Percentiles rank a stretch among this genome's conserved stretches.
Conservation (phyloP, 1,284 basidiomycete genomes). For the Moesziomyces antarcticus region DNA sequence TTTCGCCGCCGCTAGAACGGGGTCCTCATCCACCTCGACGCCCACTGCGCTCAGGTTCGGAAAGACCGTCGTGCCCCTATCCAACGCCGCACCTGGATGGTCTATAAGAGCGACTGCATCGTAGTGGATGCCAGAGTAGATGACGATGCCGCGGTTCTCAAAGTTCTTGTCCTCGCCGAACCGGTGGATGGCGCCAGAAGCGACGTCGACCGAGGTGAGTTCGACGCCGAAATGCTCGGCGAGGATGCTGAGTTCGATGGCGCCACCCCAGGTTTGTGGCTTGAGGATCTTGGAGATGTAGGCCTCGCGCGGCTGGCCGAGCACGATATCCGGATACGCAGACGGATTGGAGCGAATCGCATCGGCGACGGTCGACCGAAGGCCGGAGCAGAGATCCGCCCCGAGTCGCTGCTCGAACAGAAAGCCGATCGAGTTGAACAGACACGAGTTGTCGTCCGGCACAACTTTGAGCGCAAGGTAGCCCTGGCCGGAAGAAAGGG, state of each 20-base stretch:
- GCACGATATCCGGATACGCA: conserved; percentile 45
- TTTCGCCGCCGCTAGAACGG: conserved; percentile 32
- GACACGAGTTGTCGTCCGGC: conserved; percentile 59
- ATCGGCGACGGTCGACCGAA: conserved; percentile 36
- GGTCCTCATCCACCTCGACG: conserved; percentile 13
- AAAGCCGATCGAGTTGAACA: conserved; percentile 49
- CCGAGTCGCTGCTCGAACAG: conserved; percentile 29
- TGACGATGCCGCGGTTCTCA: conserved; percentile 30
- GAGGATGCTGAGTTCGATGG: conserved; percentile 53
- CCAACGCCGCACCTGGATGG: conserved; percentile 1
- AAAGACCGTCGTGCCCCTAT: conserved; percentile 35
- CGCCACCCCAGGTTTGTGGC: conserved; percentile 47
- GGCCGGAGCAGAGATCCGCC: conserved; percentile 11
- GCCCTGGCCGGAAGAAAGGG: conserved; percentile 11
- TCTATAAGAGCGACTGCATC: conserved; percentile 44
- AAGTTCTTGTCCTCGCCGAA: conserved; percentile 50
- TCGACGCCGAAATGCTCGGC: conserved; percentile 37
- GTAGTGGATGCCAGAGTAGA: conserved; percentile 60
- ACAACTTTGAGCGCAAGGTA: conserved; percentile 41
- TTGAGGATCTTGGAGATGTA: conserved; percentile 37
- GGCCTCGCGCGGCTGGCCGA: conserved; percentile 38
- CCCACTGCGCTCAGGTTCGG: conserved; percentile 22
- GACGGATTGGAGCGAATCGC: conserved; percentile 30
- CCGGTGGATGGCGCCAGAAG: conserved; percentile 37
- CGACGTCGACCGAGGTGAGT: conserved; percentile 47